phyloP scores from a whole-genome alignment of 1,139 yeast genomes.

The Yamadazyma triangularis region DNA sequence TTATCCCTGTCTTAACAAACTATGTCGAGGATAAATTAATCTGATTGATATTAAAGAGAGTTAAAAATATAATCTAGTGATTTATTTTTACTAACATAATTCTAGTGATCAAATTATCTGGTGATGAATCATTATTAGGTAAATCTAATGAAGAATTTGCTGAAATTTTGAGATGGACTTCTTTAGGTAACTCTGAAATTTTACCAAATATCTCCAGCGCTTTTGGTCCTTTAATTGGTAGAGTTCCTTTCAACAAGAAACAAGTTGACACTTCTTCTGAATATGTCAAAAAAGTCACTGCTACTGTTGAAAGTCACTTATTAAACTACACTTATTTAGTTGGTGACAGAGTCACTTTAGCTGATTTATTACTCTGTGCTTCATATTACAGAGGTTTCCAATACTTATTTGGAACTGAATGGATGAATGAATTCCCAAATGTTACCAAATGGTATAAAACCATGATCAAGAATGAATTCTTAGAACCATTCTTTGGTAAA shows the following conservation, averaged over 20 bases:
- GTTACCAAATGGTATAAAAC: slow-evolving; percentile 86
- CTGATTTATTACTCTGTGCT: slow-evolving; percentile 71
- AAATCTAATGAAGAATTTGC: slow-evolving; percentile 64
- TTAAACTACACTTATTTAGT: slow-evolving; percentile 78
- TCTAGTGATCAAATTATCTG: slow-evolving; percentile 28
- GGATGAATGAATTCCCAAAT: slow-evolving; percentile 74
- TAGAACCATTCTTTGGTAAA: slow-evolving; percentile 39
- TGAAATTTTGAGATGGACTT: slow-evolving; percentile 72
- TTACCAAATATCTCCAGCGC: slow-evolving; percentile 34
- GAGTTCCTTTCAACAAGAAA: slow-evolving; percentile 72
- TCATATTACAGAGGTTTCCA: slow-evolving; percentile 62
- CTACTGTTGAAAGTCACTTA: slow-evolving; percentile 61
- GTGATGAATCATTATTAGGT: slow-evolving; percentile 49
- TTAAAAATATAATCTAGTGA: neutral
- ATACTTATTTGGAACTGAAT: slow-evolving; percentile 65
- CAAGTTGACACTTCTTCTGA: slow-evolving; percentile 52
- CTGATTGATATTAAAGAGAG: too few species aligned
- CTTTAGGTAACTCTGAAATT: slow-evolving; percentile 74
- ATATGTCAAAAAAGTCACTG: slow-evolving; percentile 34
- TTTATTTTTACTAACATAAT: slow-evolving; percentile 3
- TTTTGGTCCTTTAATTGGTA: slow-evolving; percentile 34
- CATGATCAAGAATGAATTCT: slow-evolving; percentile 52
- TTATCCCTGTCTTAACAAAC: slow-evolving; percentile 89
- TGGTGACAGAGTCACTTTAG: slow-evolving; percentile 83
- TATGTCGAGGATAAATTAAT: slow-evolving; percentile 64